phyloP scores from a whole-genome alignment of 352 stramenopile genomes.

The Elongisporangium undulatum region DNA sequence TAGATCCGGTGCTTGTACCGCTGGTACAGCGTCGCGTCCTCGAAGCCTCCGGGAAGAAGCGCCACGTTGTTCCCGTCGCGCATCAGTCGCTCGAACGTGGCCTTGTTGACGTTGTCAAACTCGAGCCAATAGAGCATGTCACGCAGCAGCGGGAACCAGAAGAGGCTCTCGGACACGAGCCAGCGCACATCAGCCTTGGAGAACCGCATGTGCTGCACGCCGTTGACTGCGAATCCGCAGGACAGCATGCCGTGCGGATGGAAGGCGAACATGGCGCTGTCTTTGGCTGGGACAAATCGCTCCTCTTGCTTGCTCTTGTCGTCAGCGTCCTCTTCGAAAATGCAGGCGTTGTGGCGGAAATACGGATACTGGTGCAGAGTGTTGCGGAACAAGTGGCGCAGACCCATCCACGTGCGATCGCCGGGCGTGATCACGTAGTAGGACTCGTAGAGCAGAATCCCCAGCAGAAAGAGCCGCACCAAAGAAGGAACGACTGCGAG shows the following conservation, averaged over 20 bases:
- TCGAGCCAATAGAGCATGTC: constrained; percentile 72
- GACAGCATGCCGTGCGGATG: constrained; percentile 66
- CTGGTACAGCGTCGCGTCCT: constrained; percentile 90
- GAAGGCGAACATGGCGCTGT: constrained; percentile 29
- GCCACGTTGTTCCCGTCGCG: constrained; percentile 51
- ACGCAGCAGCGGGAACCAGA: constrained; percentile 62
- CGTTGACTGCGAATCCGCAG: constrained; percentile 52
- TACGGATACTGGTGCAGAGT: constrained; percentile 12
- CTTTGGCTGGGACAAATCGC: background rate
- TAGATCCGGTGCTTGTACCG: constrained; percentile 85
- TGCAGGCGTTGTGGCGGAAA: background rate
- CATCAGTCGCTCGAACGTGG: constrained; percentile 51
- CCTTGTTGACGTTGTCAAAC: constrained; percentile 45
- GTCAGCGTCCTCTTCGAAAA: background rate
- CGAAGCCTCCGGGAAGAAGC: constrained; percentile 90
- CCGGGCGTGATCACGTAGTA: constrained; percentile 14
- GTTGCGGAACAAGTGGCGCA: constrained; percentile 21
- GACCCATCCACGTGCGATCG: constrained; percentile 18
- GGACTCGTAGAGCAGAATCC: constrained; percentile 23
- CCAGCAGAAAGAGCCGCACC: constrained; percentile 9
- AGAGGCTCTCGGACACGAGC: constrained; percentile 66
- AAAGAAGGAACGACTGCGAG: constrained; percentile 1
- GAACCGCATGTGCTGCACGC: constrained; percentile 45
- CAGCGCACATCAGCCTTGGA: constrained; percentile 38
- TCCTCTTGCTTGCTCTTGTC: background rate